Base-by-base conservation (phyloP, 305 asterid species). In the Plantago coronopus region DNA sequence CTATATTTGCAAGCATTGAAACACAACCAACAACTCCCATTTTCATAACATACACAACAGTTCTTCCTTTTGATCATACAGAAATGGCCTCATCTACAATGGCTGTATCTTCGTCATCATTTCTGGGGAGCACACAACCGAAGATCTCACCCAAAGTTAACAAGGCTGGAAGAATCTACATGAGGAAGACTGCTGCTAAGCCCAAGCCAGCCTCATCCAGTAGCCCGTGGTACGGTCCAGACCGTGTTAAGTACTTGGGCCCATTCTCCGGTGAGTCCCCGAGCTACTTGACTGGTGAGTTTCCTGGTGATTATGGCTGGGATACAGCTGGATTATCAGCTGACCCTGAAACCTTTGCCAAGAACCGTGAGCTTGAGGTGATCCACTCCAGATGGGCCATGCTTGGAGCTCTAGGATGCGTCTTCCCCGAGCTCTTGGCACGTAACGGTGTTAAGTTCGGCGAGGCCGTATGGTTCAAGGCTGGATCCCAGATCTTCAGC, bases 381-480 rank as follows among this genome's bases (percentile, higher is more conserved):
- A 79, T 79, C 68, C 85, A 74, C 47, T 74, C 76, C 7, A 62
- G 82, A 61, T 76, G 85, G 85, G 82, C 85, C 31, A 79, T 79
- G 85, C 85, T 79, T 23, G 80, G 85, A 23, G 80, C 85, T 43
- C 76, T 76, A 2, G 85, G 85, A 16, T 76, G 82, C 70, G 68
- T 79, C 48, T 71, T 76, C 72, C 85, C 85, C 0, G 85, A 69
- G 76, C 77, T 53, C 73, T 78, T 58, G 64, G 62, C 83, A 22
- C 74, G 27, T 63, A 76, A 62, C 65, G 77, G 72, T 0, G 78
- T 78, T n/a, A 69, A 74, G 34, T 78, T 78, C 72, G 70, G 77
- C 49, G 84, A 81, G 69, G 81, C 87, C 0, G 80, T 78, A 0
- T 81, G 87, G 87, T 78, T 78, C 82, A 78, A 81, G 71, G 84